Evolutionary conservation across 768 basidiomycete genomes (phyloP).

Genomic region (Mrakia frigida): DNA sequence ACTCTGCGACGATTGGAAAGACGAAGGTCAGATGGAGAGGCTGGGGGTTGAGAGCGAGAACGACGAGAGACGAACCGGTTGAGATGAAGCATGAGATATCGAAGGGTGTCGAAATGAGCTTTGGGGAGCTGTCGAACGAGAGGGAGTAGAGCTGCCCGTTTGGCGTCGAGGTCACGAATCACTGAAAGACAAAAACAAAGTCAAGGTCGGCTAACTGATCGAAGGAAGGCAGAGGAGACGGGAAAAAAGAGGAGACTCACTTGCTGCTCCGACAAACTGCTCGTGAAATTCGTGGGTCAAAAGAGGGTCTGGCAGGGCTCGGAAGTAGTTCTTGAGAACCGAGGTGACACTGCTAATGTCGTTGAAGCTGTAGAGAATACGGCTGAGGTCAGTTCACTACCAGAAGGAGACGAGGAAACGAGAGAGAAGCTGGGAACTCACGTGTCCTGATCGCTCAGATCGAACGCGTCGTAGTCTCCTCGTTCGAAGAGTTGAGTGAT

Average conservation of each 20-base stretch:
- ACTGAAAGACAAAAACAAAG: conserved; percentile 31
- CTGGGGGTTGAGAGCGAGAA: neutral
- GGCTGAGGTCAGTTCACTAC: neutral
- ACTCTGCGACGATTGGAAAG: conserved; percentile 47
- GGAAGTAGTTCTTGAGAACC: conserved; percentile 93
- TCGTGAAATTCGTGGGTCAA: conserved; percentile 88
- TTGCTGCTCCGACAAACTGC: conserved; percentile 72
- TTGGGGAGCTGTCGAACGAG: conserved; percentile 71
- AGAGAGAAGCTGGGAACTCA: neutral
- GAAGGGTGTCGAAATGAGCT: conserved; percentile 81
- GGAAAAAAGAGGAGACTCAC: conserved; percentile 42
- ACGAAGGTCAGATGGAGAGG: neutral
- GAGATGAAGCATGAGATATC: conserved; percentile 77
- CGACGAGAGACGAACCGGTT: conserved; percentile 57
- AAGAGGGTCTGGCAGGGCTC: conserved; percentile 82
- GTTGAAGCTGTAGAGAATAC: conserved; percentile 69
- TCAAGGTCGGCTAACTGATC: neutral
- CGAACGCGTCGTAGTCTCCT: conserved; percentile 82
- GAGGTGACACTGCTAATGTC: conserved; percentile 96
- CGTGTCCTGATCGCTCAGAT: conserved; percentile 59
- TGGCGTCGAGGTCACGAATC: conserved; percentile 59
- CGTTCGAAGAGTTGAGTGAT: conserved; percentile 94
- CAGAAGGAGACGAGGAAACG: neutral
- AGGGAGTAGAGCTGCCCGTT: conserved; percentile 59
- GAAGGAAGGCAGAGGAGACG: neutral